phyloP scores from a whole-genome alignment of 441 rosid species.

The Raphanus hybrid region DNA sequence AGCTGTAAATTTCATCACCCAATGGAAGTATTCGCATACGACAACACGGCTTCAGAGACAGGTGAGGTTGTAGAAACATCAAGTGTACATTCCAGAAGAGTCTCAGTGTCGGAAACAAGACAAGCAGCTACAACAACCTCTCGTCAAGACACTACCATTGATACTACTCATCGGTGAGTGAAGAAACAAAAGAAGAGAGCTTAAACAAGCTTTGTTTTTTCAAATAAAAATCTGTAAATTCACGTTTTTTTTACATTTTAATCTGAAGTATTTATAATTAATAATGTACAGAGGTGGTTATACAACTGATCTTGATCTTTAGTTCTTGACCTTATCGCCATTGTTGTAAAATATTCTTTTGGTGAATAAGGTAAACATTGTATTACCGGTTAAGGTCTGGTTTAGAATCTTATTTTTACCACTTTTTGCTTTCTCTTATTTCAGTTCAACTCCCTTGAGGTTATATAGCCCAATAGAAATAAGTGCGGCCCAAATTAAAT shows the following conservation, averaged over 20 bases:
- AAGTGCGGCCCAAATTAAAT: background rate
- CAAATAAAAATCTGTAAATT: conserved; percentile 56
- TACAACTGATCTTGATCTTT: too few relatives aligned
- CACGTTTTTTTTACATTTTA: conserved; percentile 30
- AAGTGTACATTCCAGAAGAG: conserved; percentile 60
- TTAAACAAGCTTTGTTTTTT: conserved; percentile 35
- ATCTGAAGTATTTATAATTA: too few relatives aligned
- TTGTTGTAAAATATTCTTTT: too few relatives aligned
- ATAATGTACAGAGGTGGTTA: too few relatives aligned
- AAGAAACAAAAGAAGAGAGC: conserved; percentile 12
- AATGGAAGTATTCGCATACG: conserved; percentile 79
- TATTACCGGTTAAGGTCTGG: too few relatives aligned
- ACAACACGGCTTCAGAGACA: conserved; percentile 34
- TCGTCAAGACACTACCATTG: conserved; percentile 62
- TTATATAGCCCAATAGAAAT: background rate
- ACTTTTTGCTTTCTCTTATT: too few relatives aligned
- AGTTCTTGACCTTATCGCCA: too few relatives aligned
- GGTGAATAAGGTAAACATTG: too few relatives aligned
- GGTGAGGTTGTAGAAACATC: conserved; percentile 80
- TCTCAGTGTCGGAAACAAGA: conserved; percentile 78
- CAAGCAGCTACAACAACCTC: conserved; percentile 66
- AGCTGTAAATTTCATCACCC: conserved; percentile 69
- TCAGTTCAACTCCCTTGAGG: background rate
- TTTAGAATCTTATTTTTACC: too few relatives aligned
- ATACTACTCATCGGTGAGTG: conserved; percentile 63